Base-by-base conservation (phyloP, 129 eudicot species). In the Calendula officinalis region DNA sequence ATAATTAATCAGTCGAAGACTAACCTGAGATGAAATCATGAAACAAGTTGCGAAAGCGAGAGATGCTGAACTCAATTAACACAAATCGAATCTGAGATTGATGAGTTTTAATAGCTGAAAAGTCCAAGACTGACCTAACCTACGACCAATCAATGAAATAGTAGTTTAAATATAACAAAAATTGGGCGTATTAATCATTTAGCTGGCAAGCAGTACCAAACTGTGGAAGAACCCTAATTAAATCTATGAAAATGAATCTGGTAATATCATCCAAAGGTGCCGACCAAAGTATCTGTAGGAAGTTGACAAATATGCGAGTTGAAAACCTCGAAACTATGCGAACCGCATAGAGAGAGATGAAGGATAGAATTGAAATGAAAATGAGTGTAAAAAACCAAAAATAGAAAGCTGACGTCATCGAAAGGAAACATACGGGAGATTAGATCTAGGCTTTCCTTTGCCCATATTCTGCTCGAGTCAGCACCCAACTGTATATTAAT, bases 301-400 rank as follows among this genome's bases (percentile, higher is more conserved):
- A 62, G 76, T 11, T 51, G 76, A 71, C 76, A 71, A 51, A 52
- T 32, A 63, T 41, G 48, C 6, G 69, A 71, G 76, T 71, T 52
- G 63, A 63, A 71, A 51, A 60, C 76, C 76, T 62, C 63, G 69
- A 52, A 62, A 62, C 54, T 34, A 33, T 51, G 76, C 46, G 70
- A 62, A 50, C 74, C 56, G 17, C 56, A 16, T 56, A 43, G 44
- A 55, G 22, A 41, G 27, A 50, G 42, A 45, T 3, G 7, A 36
- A 9, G 48, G 74, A 57, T 57, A 34, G 49, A n/a, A 8, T 12
- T 69, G 58, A 45, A 69, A 44, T 56, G 0, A 57, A 4, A 37
- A 14, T 17, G 71, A 52, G 16, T 39, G 5, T 22, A 22, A 2
- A 22, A 22, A 52, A 3, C 46, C 65, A 1, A 58, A 57, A 45